Conservation (phyloP, 805 yeast species). For the Ogataea haglerorum region DNA sequence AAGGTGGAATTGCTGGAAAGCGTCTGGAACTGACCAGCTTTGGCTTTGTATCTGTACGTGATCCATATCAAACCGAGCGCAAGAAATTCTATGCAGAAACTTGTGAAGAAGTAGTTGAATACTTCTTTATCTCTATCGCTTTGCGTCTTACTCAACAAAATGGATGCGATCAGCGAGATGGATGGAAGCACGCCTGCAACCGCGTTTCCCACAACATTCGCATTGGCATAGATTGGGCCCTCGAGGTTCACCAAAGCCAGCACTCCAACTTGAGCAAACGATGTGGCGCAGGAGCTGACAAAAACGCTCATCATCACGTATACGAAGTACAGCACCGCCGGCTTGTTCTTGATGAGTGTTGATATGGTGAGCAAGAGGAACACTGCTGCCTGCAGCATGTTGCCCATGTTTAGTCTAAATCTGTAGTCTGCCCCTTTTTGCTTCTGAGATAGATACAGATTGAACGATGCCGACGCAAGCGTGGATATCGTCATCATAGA, state of each 20-base stretch:
- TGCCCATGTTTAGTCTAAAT: conserved; percentile 58
- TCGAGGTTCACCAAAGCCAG: conserved; percentile 80
- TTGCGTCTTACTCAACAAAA: conserved; percentile 26
- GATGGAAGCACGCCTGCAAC: conserved; percentile 92
- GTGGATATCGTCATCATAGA: conserved; percentile 89
- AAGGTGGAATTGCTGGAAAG: background rate
- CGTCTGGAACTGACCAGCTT: conserved; percentile 9
- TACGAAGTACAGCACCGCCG: conserved; percentile 43
- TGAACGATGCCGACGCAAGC: conserved; percentile 56
- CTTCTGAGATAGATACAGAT: conserved; percentile 58
- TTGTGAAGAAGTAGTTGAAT: conserved; percentile 37
- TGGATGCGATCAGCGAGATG: conserved; percentile 56
- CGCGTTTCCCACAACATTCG: conserved; percentile 92
- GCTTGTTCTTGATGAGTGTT: conserved; percentile 34
- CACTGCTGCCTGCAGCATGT: conserved; percentile 50
- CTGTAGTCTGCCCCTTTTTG: conserved; percentile 61
- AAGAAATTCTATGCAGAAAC: conserved; percentile 19
- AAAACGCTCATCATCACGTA: conserved; percentile 62
- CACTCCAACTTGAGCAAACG: conserved; percentile 84
- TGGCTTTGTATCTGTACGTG: conserved; percentile 22
- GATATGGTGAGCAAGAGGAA: conserved; percentile 57
- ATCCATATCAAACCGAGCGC: conserved; percentile 21
- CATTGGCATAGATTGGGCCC: conserved; percentile 80
- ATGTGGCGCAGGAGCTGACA: conserved; percentile 68
- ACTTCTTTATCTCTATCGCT: conserved; percentile 29